phyloP scores from a whole-genome alignment of 305 asterid genomes.

The Vinca major region DNA sequence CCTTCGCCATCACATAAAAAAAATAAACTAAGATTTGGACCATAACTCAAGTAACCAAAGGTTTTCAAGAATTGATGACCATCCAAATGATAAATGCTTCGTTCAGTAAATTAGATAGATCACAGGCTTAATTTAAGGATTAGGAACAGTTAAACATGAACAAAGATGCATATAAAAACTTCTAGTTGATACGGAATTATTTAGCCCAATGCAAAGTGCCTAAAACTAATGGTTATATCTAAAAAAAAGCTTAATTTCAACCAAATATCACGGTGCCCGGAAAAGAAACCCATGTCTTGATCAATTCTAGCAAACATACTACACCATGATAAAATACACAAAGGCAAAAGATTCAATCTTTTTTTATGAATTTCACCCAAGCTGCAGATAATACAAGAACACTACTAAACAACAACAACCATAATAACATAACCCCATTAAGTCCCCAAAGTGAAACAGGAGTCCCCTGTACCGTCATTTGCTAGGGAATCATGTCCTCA shows the following conservation, averaged over 20 bases:
- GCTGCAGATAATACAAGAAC: neutral
- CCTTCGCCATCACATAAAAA: neutral
- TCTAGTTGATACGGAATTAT: neutral
- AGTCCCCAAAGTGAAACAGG: too few relatives aligned
- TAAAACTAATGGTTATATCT: neutral
- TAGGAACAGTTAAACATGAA: neutral
- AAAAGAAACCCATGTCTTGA: neutral
- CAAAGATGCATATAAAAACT: neutral
- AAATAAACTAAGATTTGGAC: neutral
- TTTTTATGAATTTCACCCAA: neutral
- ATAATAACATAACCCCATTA: too few relatives aligned
- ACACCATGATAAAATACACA: neutral
- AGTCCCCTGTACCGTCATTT: too few relatives aligned
- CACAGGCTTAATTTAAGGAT: neutral
- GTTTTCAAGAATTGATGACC: neutral
- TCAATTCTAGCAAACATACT: neutral
- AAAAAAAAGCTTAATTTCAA: neutral
- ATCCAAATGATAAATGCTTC: neutral
- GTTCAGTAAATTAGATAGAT: neutral
- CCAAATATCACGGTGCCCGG: neutral
- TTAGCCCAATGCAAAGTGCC: neutral
- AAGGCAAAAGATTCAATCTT: neutral
- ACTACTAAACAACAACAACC: too few relatives aligned
- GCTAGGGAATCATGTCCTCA: too few relatives aligned
- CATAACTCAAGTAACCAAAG: neutral